phyloP scores from a whole-genome alignment of 1,284 basidiomycete species.

The Gymnopus androsaceus region DNA sequence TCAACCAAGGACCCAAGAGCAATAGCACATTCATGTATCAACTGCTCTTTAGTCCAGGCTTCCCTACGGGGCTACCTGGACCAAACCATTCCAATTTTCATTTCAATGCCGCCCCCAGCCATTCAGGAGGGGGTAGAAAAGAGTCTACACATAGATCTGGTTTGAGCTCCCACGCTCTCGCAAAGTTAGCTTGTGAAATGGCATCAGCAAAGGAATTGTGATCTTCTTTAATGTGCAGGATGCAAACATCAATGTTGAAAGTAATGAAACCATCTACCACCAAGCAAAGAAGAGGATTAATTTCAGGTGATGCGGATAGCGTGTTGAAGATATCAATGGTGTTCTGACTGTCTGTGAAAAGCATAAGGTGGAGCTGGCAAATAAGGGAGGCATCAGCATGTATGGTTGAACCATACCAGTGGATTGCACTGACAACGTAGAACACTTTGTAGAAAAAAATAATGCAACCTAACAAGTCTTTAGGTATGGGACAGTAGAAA shows the following conservation, averaged over 20 bases:
- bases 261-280: not conserved
- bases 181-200: not conserved
- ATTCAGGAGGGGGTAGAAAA: not conserved
- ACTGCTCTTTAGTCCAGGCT: conserved; percentile 25
- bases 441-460: not conserved
- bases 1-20: conserved; percentile 23
- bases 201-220: not conserved
- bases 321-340: not conserved
- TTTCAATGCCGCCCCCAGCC: not conserved
- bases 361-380: not conserved
- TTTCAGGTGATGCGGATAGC: not conserved
- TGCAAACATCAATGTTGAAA: not conserved
- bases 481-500: not conserved
- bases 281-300: not conserved
- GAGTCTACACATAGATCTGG: not conserved
- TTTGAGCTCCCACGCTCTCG: not conserved
- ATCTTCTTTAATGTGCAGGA: not conserved
- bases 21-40: too few relatives aligned
- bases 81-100: not conserved
- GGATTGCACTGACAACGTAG: not conserved
- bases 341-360: not conserved
- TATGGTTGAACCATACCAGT: not conserved
- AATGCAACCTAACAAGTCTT: too few relatives aligned
- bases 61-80: conserved; percentile 19
- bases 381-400: not conserved